Conservation (phyloP, 345 rosid genomes). For the Citrus glauca region DNA sequence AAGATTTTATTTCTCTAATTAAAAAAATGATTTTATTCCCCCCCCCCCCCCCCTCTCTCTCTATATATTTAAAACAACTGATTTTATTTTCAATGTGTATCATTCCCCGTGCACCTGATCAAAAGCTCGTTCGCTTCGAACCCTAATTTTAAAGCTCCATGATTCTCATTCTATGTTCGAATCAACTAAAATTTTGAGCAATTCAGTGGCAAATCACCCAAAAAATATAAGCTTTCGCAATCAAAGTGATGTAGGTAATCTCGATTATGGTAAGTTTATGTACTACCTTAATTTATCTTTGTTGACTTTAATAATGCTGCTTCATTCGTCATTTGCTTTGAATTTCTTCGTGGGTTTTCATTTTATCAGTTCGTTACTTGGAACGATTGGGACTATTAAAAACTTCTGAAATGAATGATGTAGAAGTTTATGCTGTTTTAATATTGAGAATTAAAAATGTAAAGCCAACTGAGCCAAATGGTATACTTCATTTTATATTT, state of each 20-base stretch:
- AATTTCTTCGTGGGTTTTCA: not conserved
- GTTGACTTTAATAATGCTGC: not conserved
- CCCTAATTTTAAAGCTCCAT: not conserved
- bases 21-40: no score
- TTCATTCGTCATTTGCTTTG: not conserved
- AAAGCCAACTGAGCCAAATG: not conserved
- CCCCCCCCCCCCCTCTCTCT: not conserved
- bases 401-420: not conserved
- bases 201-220: not conserved
- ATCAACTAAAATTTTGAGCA: not conserved
- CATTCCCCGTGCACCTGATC: not conserved
- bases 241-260: not conserved
- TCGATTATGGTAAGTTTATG: not conserved
- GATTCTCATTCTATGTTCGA: not conserved
- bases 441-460: not conserved
- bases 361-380: not conserved
- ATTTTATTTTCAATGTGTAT: not conserved
- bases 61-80: no score
- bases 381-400: not conserved
- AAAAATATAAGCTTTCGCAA: not conserved
- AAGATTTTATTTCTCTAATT: not conserved
- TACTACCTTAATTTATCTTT: no score
- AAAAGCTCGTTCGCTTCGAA: not conserved
- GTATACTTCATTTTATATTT: not conserved
- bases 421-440: not conserved